Evolutionary conservation across 495 filamentous ascomycete species (phyloP).

Genomic region (Penicillium paxilli): DNA sequence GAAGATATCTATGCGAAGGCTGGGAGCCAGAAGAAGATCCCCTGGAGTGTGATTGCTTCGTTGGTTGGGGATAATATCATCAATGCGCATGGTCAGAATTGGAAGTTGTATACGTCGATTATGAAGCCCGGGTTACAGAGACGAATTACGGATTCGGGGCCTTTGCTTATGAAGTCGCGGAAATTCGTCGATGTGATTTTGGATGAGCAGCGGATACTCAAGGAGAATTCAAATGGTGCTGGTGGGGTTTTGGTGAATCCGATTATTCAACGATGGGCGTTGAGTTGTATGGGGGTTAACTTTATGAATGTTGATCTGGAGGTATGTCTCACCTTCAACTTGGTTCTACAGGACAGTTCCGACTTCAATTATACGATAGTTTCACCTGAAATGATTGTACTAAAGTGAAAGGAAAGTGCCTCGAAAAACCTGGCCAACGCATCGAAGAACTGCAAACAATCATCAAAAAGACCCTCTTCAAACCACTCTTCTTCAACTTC

Average conservation of each 20-base stretch:
- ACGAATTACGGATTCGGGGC: constrained; percentile 21
- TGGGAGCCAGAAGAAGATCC: constrained; percentile 50
- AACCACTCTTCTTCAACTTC: constrained; percentile 41
- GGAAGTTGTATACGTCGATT: constrained; percentile 34
- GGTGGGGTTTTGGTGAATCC: constrained; percentile 19
- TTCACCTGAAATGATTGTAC: neutral
- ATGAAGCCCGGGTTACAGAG: constrained; percentile 41
- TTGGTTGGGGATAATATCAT: constrained; percentile 43
- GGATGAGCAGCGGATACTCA: constrained; percentile 2
- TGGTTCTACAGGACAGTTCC: too few relatives aligned
- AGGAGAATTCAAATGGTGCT: neutral
- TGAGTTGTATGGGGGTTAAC: constrained; percentile 27
- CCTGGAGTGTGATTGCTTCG: constrained; percentile 38
- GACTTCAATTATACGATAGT: too few relatives aligned
- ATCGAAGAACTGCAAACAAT: constrained; percentile 29
- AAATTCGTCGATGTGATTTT: constrained; percentile 23
- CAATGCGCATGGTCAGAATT: constrained; percentile 32
- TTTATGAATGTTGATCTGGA: constrained; percentile 26
- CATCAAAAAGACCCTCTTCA: constrained; percentile 36
- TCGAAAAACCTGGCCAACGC: constrained; percentile 19
- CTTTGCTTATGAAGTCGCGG: constrained; percentile 20
- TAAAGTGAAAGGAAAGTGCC: constrained; percentile 1
- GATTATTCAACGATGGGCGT: constrained; percentile 27
- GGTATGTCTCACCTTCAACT: constrained; percentile 8
- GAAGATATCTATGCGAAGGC: constrained; percentile 44